These are phyloP conservation scores for Lomentospora prolificans DNA, from an alignment of 2,329 filamentous ascomycete species.

Conservation along the genomic window DNA sequence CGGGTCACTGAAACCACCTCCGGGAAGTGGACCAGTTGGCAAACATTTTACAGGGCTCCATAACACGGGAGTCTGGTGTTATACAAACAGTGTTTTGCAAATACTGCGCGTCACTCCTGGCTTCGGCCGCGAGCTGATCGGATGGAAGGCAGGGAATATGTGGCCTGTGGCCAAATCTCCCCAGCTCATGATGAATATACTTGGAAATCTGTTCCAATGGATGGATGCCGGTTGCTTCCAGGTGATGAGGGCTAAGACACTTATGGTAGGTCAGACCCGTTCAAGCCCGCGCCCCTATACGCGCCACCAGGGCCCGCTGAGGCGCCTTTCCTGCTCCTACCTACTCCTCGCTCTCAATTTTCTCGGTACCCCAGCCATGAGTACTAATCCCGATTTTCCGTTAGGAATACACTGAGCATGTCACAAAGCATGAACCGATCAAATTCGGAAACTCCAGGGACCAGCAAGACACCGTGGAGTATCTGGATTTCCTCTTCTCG, in stretches of 20 bases:
- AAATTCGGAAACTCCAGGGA: slow-evolving; percentile 52
- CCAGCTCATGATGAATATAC: slow-evolving; percentile 49
- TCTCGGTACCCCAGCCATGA: neutral
- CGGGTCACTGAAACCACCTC: slow-evolving; percentile 13
- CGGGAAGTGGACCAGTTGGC: slow-evolving; percentile 10
- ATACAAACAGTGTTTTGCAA: slow-evolving; percentile 86
- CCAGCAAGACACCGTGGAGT: slow-evolving; percentile 90
- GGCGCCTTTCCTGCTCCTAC: neutral
- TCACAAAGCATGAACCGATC: slow-evolving; percentile 21
- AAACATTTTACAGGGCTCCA: slow-evolving; percentile 45
- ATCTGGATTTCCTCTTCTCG: slow-evolving; percentile 72
- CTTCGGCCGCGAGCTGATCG: slow-evolving; percentile 56
- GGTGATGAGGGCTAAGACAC: slow-evolving; percentile 41
- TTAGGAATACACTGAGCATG: slow-evolving; percentile 44
- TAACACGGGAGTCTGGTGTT: slow-evolving; percentile 79
- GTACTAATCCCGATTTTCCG: slow-evolving; percentile 20
- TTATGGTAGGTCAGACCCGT: slow-evolving; percentile 50
- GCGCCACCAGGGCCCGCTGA: too few relatives aligned
- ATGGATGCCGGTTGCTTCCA: slow-evolving; percentile 40
- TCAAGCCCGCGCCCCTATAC: too few relatives aligned
- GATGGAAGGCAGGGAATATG: slow-evolving; percentile 47
- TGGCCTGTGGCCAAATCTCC: slow-evolving; percentile 52
- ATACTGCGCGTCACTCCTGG: slow-evolving; percentile 64
- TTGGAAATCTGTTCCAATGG: slow-evolving; percentile 50
- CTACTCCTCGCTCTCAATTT: slow-evolving; percentile 11